Base-by-base conservation (phyloP, 2,329 filamentous ascomycete genomes). In the Phialophora expanda region DNA sequence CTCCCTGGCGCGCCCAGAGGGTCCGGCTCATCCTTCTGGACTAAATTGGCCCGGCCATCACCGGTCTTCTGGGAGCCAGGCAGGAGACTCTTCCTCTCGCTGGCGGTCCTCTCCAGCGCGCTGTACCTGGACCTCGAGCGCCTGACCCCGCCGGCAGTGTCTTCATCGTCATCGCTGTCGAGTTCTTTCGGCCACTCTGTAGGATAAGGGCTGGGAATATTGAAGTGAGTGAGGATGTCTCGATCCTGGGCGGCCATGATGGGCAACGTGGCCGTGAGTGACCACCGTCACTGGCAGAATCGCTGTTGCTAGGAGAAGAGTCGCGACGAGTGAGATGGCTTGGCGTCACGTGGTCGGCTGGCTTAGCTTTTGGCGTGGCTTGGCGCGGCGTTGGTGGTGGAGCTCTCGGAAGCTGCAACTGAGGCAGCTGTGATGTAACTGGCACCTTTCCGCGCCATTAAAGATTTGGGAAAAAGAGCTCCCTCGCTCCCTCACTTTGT, bases 11-110 rank as follows among this genome's bases (percentile, higher is more conserved):
- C 88, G n/a, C 95, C 95, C 61, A 99, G 79, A 4, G 95, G 93
- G 79, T 99, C 95, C 1, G 92, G 87, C 77, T 99, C 96, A 76
- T 99, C 95, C 75, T 90, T 90, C 75, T 95, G 91, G 32, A 96
- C 91, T 67, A 94, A 79, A 72, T 89, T 95, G 70, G 91, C 90
- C 54, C 89, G 83, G 32, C 89, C 89, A 74, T 87, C 86, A 57
- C 85, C 86, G 2, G 86, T 87, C 74, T 85, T 88, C 75, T 92
- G 87, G 4, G 89, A 86, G 1, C 90, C 90, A 0, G 87, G 85
- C 20, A 91, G 79, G 57, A 84, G 80, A 76, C 87, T 91, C 73
- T 86, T 85, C 65, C 88, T 85, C 72, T 88, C 86, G 77, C 89
- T 90, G 56, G 90, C 86, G 61, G 87, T 87, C 65, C 89, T 86